These are phyloP conservation scores for Clitopilus hobsonii DNA, from an alignment of 768 basidiomycete genomes.

Conservation along the genomic window DNA sequence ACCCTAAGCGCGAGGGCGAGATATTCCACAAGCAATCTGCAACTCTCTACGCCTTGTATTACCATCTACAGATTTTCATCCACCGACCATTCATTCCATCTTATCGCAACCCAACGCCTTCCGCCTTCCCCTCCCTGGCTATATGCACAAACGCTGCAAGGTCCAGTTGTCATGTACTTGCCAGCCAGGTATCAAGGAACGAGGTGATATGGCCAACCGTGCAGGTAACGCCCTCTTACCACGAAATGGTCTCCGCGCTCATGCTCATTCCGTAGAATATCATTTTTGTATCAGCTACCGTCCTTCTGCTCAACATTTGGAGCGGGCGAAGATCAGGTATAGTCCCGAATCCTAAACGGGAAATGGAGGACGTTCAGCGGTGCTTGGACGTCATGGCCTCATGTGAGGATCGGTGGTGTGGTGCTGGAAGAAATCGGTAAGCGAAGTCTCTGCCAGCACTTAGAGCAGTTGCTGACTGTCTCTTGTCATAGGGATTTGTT, in stretches of 20 bases:
- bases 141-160: slow-evolving; percentile 86
- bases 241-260: neutral
- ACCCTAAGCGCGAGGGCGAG: slow-evolving; percentile 29
- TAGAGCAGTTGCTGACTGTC: neutral
- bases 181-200: neutral
- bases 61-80: slow-evolving; percentile 60
- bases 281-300: slow-evolving; percentile 38
- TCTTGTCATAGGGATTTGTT: slow-evolving; percentile 26
- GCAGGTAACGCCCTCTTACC: slow-evolving; percentile 23
- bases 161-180: slow-evolving; percentile 58
- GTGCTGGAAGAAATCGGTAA: slow-evolving; percentile 37
- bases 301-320: slow-evolving; percentile 67
- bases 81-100: slow-evolving; percentile 79
- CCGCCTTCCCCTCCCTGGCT: slow-evolving; percentile 57
- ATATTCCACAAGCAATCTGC: slow-evolving; percentile 56
- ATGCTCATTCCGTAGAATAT: no score
- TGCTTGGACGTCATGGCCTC: slow-evolving; percentile 50
- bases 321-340: slow-evolving; percentile 46
- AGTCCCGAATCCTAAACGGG: slow-evolving; percentile 40
- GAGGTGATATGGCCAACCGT: slow-evolving; percentile 4
- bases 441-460: slow-evolving; percentile 5
- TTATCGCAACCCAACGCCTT: slow-evolving; percentile 38
- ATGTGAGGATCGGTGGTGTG: slow-evolving; percentile 38
- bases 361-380: slow-evolving; percentile 56
- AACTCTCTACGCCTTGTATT: slow-evolving; percentile 40